Base-by-base conservation (phyloP, 345 rosid species). In the Eucalyptus microcorys region DNA sequence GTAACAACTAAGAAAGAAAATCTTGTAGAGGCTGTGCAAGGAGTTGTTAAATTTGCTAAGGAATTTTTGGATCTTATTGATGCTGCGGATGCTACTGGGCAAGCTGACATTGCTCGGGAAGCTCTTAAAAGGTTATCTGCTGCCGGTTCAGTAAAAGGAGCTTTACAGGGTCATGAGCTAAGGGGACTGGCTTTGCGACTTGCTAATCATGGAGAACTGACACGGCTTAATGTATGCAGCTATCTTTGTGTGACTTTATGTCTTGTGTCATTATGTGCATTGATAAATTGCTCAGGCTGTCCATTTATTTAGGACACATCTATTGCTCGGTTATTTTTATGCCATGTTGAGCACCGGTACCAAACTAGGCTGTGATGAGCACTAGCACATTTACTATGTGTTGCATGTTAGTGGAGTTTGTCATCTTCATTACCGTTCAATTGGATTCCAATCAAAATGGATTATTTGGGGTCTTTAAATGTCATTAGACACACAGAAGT, bases 81-180 rank as follows among this genome's bases (percentile, higher is more conserved):
- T 93, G 99, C 98, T 88, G 99, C 99, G 55, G 99, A 98, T 95
- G 99, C 99, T 89, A 97, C 99, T 50, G 99, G 96, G 66, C 97
- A 96, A 87, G 96, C 92, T 45, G 97, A 97, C 55, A 95, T 97
- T 92, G 99, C 98, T 90, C 97, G 98, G 6, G 99, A 98, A 93
- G 99, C 99, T 89, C 95, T 97, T 45, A 98, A 96, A 94, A 94
- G 99, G 92, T 94, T 98, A 79, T 98, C 99, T 88, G 95, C 98
- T 57, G 99, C 99, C 61, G 99, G 99, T 90, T 95, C 98, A 9
- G 96, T 98, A 88, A 97, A 97, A 94, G 99, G 99, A 88, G 97
- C 99, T 76, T 95, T 98, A 86, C 96, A 94, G 92, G 95, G 95
- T 88, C 95, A 94, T 53, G 99, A 97, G 90, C 91, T 96, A 88